Conservation (phyloP, 805 yeast genomes). For the Wickerhamomyces hampshirensis region DNA sequence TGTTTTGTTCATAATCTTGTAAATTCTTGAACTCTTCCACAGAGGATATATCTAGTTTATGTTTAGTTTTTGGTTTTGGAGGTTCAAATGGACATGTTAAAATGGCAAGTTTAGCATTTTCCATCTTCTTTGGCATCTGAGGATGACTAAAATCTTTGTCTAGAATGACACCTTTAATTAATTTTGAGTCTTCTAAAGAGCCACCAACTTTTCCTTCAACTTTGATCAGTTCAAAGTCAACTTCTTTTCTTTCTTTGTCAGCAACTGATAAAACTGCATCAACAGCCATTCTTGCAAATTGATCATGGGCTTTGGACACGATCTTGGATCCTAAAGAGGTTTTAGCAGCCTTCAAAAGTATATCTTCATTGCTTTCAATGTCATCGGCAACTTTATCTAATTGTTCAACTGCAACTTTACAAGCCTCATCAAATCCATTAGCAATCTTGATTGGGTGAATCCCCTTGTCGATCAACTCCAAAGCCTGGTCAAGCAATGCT, state of each 20-base stretch:
- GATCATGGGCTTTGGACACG: constrained; percentile 89
- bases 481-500: constrained; percentile 89
- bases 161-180: constrained; percentile 86
- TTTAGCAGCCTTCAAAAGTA: constrained; percentile 84
- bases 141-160: constrained; percentile 98
- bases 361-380: constrained; percentile 39
- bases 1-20: constrained; percentile 88
- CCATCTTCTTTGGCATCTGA: constrained; percentile 85
- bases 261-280: constrained; percentile 92
- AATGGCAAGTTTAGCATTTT: constrained; percentile 85
- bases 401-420: constrained; percentile 79
- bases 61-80: constrained; percentile 98
- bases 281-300: constrained; percentile 95
- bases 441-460: constrained; percentile 97
- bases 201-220: constrained; percentile 97
- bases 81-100: constrained; percentile 99
- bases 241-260: constrained; percentile 88
- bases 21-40: constrained; percentile 90
- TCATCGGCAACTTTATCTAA: constrained; percentile 74
- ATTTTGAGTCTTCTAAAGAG: constrained; percentile 73
- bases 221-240: constrained; percentile 93
- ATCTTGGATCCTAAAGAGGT: constrained; percentile 94
- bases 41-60: constrained; percentile 87
- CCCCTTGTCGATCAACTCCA: constrained; percentile 91
- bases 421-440: constrained; percentile 95